phyloP scores from a whole-genome alignment of 73 alveolate genomes.

The Diophrys sp. region DNA sequence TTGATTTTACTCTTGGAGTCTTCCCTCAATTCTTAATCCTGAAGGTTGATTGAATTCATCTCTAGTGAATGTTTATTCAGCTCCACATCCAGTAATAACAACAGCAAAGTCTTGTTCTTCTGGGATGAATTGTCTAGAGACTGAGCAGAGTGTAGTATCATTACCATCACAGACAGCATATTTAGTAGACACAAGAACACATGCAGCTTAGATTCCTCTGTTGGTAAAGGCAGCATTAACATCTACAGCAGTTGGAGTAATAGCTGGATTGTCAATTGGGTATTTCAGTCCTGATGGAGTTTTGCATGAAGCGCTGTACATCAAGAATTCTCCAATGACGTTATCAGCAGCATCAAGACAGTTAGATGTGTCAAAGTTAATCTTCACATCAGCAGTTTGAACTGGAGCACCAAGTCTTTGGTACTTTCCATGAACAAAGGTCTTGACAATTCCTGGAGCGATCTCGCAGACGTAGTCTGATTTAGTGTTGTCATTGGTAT shows the following conservation, averaged over 20 bases:
- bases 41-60: neutral
- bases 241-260: neutral
- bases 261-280: neutral
- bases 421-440: no score
- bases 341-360: no score
- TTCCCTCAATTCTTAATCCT: neutral
- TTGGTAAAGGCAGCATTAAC: neutral
- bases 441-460: no score
- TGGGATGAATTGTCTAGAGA: neutral
- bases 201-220: neutral
- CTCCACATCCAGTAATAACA: neutral
- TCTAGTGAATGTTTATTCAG: neutral
- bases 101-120: neutral
- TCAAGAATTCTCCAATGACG: no score
- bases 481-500: no score
- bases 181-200: neutral
- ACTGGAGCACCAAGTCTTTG: no score
- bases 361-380: no score
- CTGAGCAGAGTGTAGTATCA: neutral
- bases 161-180: neutral
- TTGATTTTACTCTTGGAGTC: neutral
- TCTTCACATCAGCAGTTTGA: no score
- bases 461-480: no score
- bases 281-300: no score
- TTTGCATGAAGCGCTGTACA: no score